Evolutionary conservation across 108 stramenopile genomes (phyloP).

Genomic region (Chaetoceros muelleri): DNA sequence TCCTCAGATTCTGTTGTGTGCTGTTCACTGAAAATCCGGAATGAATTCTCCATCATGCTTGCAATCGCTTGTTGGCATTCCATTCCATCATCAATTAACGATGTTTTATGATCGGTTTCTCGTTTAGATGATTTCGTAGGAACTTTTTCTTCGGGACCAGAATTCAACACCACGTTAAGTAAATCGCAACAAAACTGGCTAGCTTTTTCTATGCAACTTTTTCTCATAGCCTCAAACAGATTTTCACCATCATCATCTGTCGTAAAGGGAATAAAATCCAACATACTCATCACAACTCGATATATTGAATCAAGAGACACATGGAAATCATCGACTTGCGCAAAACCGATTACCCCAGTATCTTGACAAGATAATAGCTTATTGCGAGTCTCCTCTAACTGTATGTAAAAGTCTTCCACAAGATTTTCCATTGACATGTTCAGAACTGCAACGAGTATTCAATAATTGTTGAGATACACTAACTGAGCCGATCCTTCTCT

Average conservation of each 20-base stretch:
- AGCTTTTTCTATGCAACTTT: neutral
- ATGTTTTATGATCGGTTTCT: too few relatives aligned
- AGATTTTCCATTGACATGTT: neutral
- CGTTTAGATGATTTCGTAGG: too few relatives aligned
- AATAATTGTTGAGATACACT: too few relatives aligned
- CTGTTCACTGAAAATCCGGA: conserved; percentile 19
- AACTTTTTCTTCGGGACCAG: too few relatives aligned
- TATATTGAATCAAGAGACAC: neutral
- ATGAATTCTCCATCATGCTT: conserved; percentile 42
- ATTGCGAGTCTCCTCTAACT: neutral
- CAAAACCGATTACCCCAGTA: neutral
- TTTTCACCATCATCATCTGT: neutral
- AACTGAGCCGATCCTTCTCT: too few relatives aligned
- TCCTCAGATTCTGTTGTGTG: conserved; percentile 11
- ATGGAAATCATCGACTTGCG: neutral
- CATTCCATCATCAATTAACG: neutral
- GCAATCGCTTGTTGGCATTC: conserved; percentile 44
- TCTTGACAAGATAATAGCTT: neutral
- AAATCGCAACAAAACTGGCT: neutral
- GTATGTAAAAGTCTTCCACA: neutral
- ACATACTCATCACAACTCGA: neutral
- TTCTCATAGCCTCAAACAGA: neutral
- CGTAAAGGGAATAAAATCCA: neutral
- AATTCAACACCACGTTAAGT: neutral
- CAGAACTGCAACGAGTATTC: too few relatives aligned